Percentiles rank a stretch among this genome's conserved stretches.
Conservation (phyloP, 345 rosid genomes). For the Citrus maxima region DNA sequence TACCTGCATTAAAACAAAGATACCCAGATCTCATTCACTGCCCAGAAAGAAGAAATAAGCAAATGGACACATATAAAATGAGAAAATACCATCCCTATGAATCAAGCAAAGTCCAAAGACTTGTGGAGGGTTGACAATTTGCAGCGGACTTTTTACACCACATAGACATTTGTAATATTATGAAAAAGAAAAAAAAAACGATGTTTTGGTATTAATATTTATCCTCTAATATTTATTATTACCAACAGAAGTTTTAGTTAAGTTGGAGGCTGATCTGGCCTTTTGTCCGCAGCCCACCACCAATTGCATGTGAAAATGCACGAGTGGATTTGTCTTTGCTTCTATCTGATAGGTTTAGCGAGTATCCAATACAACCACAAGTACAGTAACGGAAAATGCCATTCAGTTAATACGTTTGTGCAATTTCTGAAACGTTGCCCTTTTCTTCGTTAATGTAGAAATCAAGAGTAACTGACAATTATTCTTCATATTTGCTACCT, state of each 20-base stretch:
- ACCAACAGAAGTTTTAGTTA: neutral
- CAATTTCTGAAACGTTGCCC: neutral
- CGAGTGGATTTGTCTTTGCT: neutral
- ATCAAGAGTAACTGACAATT: too few relatives aligned
- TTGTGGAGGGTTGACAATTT: neutral
- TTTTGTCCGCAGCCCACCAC: neutral
- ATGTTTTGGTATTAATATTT: too few relatives aligned
- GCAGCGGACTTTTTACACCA: neutral
- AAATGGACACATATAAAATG: neutral
- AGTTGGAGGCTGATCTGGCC: constrained; percentile 5
- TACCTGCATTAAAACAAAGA: neutral
- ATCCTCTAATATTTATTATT: neutral
- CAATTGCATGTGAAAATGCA: neutral
- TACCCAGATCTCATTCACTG: constrained; percentile 21
- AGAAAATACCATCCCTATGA: neutral
- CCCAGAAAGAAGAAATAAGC: neutral
- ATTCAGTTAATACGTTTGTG: neutral
- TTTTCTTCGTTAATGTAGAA: too few relatives aligned
- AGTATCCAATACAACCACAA: neutral
- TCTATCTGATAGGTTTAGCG: neutral
- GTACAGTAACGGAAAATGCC: neutral
- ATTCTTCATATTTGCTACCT: too few relatives aligned
- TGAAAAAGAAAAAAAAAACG: too few relatives aligned
- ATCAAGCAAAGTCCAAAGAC: neutral
- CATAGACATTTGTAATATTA: neutral